phyloP scores from a whole-genome alignment of 257 asterid genomes.

The Solanum arcanum region DNA sequence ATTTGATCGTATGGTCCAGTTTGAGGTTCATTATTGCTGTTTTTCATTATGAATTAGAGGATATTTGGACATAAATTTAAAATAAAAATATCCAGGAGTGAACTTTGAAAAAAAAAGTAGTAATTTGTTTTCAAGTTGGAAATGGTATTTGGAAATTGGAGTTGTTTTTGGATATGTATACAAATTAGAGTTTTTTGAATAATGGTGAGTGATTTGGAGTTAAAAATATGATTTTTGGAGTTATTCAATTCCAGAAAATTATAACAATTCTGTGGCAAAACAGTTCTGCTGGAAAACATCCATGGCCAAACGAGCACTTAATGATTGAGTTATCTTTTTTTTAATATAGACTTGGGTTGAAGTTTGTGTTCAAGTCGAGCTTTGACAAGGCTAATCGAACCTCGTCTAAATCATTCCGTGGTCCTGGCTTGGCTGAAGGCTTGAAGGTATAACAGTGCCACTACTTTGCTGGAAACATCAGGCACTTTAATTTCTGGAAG shows the following conservation, averaged over 20 bases:
- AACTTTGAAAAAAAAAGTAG: not conserved
- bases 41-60: not conserved
- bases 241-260: not conserved
- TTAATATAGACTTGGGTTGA: conserved; percentile 45
- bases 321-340: not conserved
- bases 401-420: conserved; percentile 80
- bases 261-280: not conserved
- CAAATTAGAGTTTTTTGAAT: not conserved
- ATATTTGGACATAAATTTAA: not conserved
- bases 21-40: not conserved
- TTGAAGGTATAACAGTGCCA: conserved; percentile 33
- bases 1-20: not conserved
- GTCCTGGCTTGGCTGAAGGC: conserved; percentile 78
- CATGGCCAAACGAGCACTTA: not conserved
- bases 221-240: not conserved
- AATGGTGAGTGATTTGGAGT: not conserved
- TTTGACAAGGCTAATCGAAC: conserved; percentile 84
- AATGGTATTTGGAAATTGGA: not conserved
- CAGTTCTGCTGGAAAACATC: not conserved
- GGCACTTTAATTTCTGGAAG: not conserved
- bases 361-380: conserved; percentile 74
- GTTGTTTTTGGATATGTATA: not conserved
- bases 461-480: not conserved
- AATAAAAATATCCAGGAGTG: not conserved
- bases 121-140: not conserved